These are phyloP conservation scores for Boletus sp. DNA, from an alignment of 1,284 basidiomycete species.

Conservation along the genomic window DNA sequence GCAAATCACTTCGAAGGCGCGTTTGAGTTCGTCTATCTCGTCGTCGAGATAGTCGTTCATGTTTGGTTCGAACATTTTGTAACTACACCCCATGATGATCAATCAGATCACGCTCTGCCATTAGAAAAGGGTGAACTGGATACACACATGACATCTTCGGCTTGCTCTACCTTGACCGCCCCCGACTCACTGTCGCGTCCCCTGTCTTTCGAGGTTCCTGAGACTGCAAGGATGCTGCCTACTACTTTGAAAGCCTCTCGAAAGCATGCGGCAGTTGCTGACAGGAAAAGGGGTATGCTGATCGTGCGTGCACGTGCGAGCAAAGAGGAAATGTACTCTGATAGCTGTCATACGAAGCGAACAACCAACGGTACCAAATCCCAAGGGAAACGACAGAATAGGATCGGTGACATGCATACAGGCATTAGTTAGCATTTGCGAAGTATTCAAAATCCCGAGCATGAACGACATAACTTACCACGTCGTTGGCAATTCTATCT, in stretches of 20 bases:
- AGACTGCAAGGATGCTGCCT: conserved; percentile 63
- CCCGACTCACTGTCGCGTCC: conserved; percentile 17
- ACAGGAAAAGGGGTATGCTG: conserved; percentile 72
- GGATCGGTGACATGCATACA: neutral
- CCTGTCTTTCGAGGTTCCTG: conserved; percentile 20
- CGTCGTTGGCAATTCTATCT: conserved; percentile 71
- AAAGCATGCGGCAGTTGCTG: conserved; percentile 86
- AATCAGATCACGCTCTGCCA: neutral
- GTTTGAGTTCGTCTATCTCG: conserved; percentile 82
- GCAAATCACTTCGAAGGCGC: conserved; percentile 71
- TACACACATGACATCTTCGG: conserved; percentile 80
- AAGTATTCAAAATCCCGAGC: neutral
- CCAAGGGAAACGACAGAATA: neutral
- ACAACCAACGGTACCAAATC: neutral
- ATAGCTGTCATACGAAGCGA: conserved; percentile 50
- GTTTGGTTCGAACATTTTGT: conserved; percentile 89
- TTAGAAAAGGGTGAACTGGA: neutral
- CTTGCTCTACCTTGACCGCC: conserved; percentile 42
- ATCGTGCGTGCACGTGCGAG: conserved; percentile 76
- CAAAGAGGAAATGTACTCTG: conserved; percentile 82
- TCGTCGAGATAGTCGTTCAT: conserved; percentile 97
- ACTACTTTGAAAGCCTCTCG: conserved; percentile 85
- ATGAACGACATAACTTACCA: conserved; percentile 42
- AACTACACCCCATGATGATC: conserved; percentile 43
- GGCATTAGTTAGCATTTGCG: neutral